Percentiles rank a stretch among this genome's conserved stretches.
Evolutionary conservation across 345 rosid genomes (phyloP).

Genomic region (Limnanthes douglasii): DNA sequence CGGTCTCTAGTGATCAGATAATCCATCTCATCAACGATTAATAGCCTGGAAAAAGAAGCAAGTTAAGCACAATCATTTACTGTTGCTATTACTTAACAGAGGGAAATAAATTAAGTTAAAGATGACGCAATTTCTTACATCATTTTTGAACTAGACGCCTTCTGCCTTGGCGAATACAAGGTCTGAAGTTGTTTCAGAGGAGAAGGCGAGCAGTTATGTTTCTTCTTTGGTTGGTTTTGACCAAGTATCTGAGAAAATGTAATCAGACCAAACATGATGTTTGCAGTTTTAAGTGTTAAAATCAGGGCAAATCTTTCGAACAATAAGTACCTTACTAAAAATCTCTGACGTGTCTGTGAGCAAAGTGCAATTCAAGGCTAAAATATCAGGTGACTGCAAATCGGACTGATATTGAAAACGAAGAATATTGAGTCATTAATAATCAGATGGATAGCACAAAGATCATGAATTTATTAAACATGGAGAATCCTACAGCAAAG

Average conservation of each 20-base stretch:
- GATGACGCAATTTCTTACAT: constrained; percentile 26
- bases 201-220: constrained; percentile 22
- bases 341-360: constrained; percentile 48
- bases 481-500: too few species aligned
- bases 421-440: too few species aligned
- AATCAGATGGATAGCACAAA: too few species aligned
- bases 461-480: too few species aligned
- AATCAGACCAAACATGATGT: too few species aligned
- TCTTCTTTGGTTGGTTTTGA: constrained; percentile 18
- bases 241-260: constrained; percentile 44
- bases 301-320: too few species aligned
- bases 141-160: constrained; percentile 36
- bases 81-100: too few species aligned
- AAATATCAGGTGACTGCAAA: constrained; percentile 33
- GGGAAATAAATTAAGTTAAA: too few species aligned
- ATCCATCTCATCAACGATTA: constrained; percentile 86
- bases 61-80: neutral
- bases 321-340: constrained; percentile 67
- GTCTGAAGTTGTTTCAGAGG: constrained; percentile 49
- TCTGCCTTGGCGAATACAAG: constrained; percentile 40
- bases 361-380: constrained; percentile 60
- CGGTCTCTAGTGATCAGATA: constrained; percentile 74
- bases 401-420: constrained; percentile 22
- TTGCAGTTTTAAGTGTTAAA: too few species aligned
- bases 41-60: constrained; percentile 29